Evolutionary conservation across 768 basidiomycete genomes (phyloP).

Genomic region (Russula brevipes): DNA sequence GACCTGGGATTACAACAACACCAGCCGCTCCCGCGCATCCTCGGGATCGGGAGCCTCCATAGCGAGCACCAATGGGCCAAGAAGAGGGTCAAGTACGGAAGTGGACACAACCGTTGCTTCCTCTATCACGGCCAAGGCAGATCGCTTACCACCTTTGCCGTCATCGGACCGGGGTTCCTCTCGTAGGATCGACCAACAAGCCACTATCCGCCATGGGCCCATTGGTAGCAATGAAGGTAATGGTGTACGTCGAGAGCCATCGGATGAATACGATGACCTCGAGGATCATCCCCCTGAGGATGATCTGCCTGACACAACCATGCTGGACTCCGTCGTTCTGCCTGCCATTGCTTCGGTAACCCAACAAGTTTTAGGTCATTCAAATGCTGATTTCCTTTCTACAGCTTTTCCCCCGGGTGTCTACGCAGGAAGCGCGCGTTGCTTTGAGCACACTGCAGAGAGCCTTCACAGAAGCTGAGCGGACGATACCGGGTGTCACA

Average conservation of each 20-base stretch:
- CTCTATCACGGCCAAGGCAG: slow-evolving; percentile 48
- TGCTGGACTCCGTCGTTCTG: slow-evolving; percentile 91
- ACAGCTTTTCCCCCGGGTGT: slow-evolving; percentile 87
- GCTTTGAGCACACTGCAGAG: slow-evolving; percentile 82
- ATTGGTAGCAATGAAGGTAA: slow-evolving; percentile 30
- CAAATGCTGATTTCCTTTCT: slow-evolving; percentile 15
- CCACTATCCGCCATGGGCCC: slow-evolving; percentile 55
- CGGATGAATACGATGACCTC: slow-evolving; percentile 62
- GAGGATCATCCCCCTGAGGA: slow-evolving; percentile 49
- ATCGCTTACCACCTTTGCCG: slow-evolving; percentile 51
- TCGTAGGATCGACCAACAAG: slow-evolving; percentile 49
- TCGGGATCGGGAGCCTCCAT: slow-evolving; percentile 39
- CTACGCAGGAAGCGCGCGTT: slow-evolving; percentile 85
- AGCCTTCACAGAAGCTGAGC: slow-evolving; percentile 92
- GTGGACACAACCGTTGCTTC: slow-evolving; percentile 32
- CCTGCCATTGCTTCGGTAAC: slow-evolving; percentile 94
- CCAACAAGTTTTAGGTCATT: slow-evolving; percentile 18
- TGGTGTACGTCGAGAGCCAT: slow-evolving; percentile 42
- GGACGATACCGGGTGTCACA: slow-evolving; percentile 91
- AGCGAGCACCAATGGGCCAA: slow-evolving; percentile 31
- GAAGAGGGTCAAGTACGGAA: slow-evolving; percentile 28
- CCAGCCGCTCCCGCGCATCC: slow-evolving; percentile 33
- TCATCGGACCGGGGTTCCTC: slow-evolving; percentile 32
- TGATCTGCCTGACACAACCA: slow-evolving; percentile 71
- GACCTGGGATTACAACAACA: slow-evolving; percentile 75